Evolutionary conservation across 495 filamentous ascomycete species (phyloP), one percentile per base, ranked within the genome.

Genomic region (Bacidia rubella): DNA sequence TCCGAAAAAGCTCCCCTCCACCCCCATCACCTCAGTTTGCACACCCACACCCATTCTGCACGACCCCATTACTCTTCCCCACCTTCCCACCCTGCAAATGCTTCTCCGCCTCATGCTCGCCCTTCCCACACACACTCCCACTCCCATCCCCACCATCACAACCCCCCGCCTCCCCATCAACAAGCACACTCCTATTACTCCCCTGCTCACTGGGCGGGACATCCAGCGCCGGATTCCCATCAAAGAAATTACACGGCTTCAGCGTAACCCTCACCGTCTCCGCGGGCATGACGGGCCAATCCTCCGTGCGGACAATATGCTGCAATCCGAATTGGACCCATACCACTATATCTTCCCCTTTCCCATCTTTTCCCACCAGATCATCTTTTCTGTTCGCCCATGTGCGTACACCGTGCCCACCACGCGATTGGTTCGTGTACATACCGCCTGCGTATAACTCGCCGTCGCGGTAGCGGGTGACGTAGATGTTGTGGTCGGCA

Each of bases 341-440:
- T 3, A 81, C 64, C 7, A 80, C 75, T n/a, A 79, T 65, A 40
- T 80, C 73, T 11, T 50, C 47, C 5, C 47, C 47, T 11, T 38
- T 25, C 7, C 32, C 47, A 4, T 19, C 47, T 15, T 69, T 65
- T 47, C 78, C 75, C 21, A 67, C 64, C 10, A 73, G 74, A 26
- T 65, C 62, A 10, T 80, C 78, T 3, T 69, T 67, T 9, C 78
- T 65, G 21, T 65, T 61, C 0, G 75, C 73, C 73, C 74, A 79
- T 0, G 68, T 65, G 35, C 78, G 69, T 3, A 81, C 75, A 2
- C 77, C 77, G 10, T 68, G 60, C 0, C 83, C 85, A 15, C 77
- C 78, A 25, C 76, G 70, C 23, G 81, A 85, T 68, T 95, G 90
- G 56, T 94, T 86, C 2, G 89, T 95, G 64, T 90, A 95, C 62